Percentiles rank a stretch among this genome's conserved stretches.
phyloP scores from a whole-genome alignment of 257 asterid species.

The Solanum pennellii region DNA sequence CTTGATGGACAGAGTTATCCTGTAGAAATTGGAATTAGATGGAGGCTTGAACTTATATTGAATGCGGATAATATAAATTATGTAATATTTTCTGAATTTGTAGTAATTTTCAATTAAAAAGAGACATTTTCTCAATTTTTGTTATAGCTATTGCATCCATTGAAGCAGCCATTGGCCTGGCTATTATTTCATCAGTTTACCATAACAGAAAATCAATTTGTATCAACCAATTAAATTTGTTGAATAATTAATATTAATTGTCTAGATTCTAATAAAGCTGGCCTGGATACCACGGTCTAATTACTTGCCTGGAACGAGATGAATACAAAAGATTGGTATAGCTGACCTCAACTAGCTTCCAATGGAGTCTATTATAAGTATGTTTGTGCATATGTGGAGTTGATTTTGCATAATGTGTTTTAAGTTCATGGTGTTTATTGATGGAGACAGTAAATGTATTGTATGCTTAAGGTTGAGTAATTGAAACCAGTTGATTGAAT shows the following conservation, averaged over 20 bases:
- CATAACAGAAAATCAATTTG: neutral
- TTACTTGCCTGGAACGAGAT: neutral
- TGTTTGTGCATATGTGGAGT: neutral
- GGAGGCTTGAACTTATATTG: too few species aligned
- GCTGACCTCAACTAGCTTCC: neutral
- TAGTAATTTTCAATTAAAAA: too few species aligned
- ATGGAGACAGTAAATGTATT: neutral
- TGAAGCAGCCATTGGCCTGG: neutral
- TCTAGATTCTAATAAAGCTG: too few species aligned
- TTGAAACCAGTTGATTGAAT: neutral
- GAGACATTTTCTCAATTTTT: too few species aligned
- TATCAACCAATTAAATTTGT: neutral
- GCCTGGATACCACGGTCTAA: neutral
- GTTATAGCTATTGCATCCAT: too few species aligned
- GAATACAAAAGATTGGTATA: neutral
- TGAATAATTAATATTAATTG: too few species aligned
- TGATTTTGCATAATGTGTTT: neutral
- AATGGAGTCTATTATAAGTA: neutral
- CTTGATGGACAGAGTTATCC: too few species aligned
- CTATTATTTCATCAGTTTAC: neutral
- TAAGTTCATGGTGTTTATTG: neutral
- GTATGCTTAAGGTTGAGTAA: neutral
- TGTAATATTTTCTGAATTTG: too few species aligned
- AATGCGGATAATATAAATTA: too few species aligned
- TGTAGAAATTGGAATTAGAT: too few species aligned